Conservation (phyloP, 2,329 filamentous ascomycete genomes). For the Esteya vermicola region DNA sequence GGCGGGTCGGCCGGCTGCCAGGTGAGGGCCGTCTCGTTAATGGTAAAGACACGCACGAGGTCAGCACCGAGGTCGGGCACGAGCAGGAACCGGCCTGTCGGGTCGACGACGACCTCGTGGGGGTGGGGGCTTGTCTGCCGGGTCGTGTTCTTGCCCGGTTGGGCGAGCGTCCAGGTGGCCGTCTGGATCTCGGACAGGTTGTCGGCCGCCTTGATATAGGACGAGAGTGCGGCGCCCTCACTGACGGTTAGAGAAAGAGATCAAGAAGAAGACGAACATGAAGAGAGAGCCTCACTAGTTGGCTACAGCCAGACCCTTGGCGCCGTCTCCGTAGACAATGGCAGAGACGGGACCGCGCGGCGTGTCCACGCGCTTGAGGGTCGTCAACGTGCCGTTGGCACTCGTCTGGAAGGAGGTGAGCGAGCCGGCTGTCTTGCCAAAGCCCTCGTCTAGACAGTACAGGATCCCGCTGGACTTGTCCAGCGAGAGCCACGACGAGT, state of each 20-base stretch:
- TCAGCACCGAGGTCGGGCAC: constrained; percentile 55
- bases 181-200: constrained; percentile 22
- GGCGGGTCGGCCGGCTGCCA: constrained; percentile 26
- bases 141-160: constrained; percentile 22
- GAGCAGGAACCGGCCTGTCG: constrained; percentile 46
- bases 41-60: constrained; percentile 39
- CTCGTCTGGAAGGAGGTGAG: constrained; percentile 26
- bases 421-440: constrained; percentile 29
- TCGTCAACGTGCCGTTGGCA: constrained; percentile 22
- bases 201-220: constrained; percentile 25
- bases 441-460: constrained; percentile 48
- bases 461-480: constrained; percentile 33
- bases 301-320: constrained; percentile 25
- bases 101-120: constrained; percentile 51
- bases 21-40: constrained; percentile 31
- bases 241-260: neutral
- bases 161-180: constrained; percentile 23
- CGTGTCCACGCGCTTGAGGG: constrained; percentile 21
- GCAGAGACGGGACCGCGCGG: constrained; percentile 28
- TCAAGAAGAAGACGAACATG: too few relatives aligned
- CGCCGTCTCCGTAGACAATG: constrained; percentile 26
- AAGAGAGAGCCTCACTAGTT: constrained; percentile 24
- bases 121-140: constrained; percentile 47
- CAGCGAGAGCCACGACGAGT: constrained; percentile 47
- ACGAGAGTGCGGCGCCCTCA: constrained; percentile 27